phyloP scores from a whole-genome alignment of 1,284 basidiomycete species.

The Rhodotorula sp. region DNA sequence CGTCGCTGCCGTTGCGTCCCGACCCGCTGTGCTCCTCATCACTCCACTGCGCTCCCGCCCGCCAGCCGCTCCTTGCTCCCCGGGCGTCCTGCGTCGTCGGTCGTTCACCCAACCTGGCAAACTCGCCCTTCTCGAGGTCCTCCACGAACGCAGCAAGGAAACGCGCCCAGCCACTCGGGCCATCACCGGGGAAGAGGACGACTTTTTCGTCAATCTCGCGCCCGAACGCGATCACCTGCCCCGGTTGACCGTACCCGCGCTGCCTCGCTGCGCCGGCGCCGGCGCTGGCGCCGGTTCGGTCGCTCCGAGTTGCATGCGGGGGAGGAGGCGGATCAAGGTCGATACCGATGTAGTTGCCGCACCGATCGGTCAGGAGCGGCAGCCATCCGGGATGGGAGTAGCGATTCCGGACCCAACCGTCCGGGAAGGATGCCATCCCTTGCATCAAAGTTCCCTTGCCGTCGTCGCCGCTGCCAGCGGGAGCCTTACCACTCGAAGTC shows the following conservation, averaged over 20 bases:
- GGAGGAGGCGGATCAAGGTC: conserved; percentile 74
- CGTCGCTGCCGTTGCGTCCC: not conserved
- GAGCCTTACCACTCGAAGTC: not conserved
- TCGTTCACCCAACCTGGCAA: conserved; percentile 34
- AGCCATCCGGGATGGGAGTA: conserved; percentile 97
- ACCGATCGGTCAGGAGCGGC: conserved; percentile 86
- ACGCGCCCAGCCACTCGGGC: conserved; percentile 86
- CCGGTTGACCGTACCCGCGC: conserved; percentile 61
- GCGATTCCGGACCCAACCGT: conserved; percentile 81
- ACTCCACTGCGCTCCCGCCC: conserved; percentile 7
- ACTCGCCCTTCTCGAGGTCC: conserved; percentile 81
- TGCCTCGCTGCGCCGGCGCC: conserved; percentile 30
- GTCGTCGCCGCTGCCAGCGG: not conserved
- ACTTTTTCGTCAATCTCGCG: conserved; percentile 98
- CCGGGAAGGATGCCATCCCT: conserved; percentile 83
- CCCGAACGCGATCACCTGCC: conserved; percentile 96
- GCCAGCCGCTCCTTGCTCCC: not conserved
- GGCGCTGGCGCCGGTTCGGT: not conserved
- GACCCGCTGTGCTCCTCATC: conserved; percentile 11
- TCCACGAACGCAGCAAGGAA: conserved; percentile 93
- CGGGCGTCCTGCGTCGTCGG: not conserved
- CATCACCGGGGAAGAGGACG: conserved; percentile 87
- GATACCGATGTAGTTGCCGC: conserved; percentile 94
- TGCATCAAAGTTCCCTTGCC: conserved; percentile 18
- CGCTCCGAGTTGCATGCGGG: not conserved